Evolutionary conservation across 306 rosid species (phyloP).

Genomic region (Castanopsis chinensis): DNA sequence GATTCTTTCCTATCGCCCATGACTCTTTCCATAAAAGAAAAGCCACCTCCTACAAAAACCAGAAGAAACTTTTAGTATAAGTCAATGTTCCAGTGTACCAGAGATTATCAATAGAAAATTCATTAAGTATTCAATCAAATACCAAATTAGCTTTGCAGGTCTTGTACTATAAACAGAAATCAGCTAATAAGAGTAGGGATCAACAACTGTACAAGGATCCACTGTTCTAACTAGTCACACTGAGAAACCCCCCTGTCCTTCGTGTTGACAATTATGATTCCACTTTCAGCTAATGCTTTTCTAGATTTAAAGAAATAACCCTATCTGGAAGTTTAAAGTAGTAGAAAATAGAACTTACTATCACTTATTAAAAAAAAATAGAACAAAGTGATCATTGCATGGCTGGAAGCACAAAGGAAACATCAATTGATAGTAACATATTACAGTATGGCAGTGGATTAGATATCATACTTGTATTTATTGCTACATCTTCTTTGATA

Average conservation of each 20-base stretch:
- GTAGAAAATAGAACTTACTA: not conserved
- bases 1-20: conserved; percentile 83
- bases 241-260: too few species aligned
- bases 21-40: conserved; percentile 96
- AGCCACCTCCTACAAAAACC: conserved; percentile 75
- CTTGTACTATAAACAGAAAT: too few species aligned
- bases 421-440: not conserved
- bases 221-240: too few species aligned
- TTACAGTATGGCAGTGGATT: not conserved
- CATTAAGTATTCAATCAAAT: not conserved
- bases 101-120: conserved; percentile 1
- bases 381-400: not conserved
- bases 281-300: too few species aligned
- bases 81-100: not conserved
- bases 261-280: too few species aligned
- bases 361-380: not conserved
- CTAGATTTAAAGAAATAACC: too few species aligned
- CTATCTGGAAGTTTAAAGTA: too few species aligned
- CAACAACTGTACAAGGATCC: too few species aligned
- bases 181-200: too few species aligned
- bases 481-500: not conserved
- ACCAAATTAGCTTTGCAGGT: not conserved
- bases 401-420: not conserved
- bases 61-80: not conserved
- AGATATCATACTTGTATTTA: not conserved